These are phyloP conservation scores for Colletotrichum orbiculare DNA, from an alignment of 2,329 filamentous ascomycete genomes.

Conservation along the genomic window DNA sequence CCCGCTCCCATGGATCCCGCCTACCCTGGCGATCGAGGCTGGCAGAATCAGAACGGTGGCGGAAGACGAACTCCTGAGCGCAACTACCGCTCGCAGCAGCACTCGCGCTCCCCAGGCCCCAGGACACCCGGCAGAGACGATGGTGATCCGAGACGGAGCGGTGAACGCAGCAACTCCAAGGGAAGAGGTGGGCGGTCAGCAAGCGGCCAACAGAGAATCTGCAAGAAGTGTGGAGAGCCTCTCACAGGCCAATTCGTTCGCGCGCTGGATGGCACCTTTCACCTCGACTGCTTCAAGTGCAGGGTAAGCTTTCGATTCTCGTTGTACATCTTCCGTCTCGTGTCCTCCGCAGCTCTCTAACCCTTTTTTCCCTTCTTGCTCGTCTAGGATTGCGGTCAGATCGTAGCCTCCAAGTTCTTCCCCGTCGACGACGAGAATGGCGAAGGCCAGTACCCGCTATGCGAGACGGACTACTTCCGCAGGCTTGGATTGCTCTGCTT, in stretches of 20 bases:
- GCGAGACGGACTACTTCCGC: constrained; percentile 97
- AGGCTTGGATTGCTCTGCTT: constrained; percentile 91
- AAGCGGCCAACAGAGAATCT: constrained; percentile 72
- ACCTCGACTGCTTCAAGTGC: constrained; percentile 98
- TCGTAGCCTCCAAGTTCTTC: constrained; percentile 99
- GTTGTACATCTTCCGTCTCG: constrained; percentile 9
- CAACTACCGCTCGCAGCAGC: constrained; percentile 45
- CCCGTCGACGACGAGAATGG: constrained; percentile 92
- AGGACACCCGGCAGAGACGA: constrained; percentile 45
- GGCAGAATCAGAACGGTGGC: constrained; percentile 47
- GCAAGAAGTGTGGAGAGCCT: constrained; percentile 88
- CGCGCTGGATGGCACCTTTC: constrained; percentile 91
- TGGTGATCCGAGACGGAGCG: constrained; percentile 64
- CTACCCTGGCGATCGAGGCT: constrained; percentile 47
- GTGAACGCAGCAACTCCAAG: constrained; percentile 68
- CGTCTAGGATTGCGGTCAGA: constrained; percentile 89
- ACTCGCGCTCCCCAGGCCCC: constrained; percentile 49
- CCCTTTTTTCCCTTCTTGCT: constrained; percentile 3
- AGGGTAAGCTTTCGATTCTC: constrained; percentile 65
- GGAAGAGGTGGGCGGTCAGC: constrained; percentile 64
- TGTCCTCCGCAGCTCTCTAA: constrained; percentile 25
- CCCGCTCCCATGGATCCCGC: constrained; percentile 43
- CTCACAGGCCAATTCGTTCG: constrained; percentile 96
- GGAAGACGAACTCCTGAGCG: constrained; percentile 51
- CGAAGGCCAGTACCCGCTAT: constrained; percentile 89